Evolutionary conservation across 2,329 filamentous ascomycete genomes (phyloP).

Genomic region (Niveomyces coronatus): DNA sequence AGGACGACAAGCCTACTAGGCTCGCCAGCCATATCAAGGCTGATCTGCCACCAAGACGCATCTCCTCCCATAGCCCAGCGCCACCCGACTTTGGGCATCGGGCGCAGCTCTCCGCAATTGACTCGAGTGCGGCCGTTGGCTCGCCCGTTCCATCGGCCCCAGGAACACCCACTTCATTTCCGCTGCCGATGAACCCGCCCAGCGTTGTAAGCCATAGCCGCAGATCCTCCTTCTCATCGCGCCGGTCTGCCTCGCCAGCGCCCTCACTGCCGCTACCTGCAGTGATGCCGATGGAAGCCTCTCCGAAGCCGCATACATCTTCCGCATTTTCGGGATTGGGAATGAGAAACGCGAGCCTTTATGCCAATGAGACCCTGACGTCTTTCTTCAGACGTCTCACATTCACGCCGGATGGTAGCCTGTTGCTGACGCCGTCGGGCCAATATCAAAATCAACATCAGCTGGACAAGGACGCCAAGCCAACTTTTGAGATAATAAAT

Average conservation of each 20-base stretch:
- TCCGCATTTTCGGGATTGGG: constrained; percentile 45
- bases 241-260: constrained; percentile 84
- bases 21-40: constrained; percentile 70
- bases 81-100: constrained; percentile 70
- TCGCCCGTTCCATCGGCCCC: constrained; percentile 87
- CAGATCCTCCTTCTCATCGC: constrained; percentile 83
- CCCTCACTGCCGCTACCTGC: constrained; percentile 89
- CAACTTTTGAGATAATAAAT: constrained; percentile 79
- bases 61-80: constrained; percentile 85
- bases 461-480: constrained; percentile 55
- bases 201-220: constrained; percentile 81
- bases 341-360: constrained; percentile 78
- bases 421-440: constrained; percentile 87
- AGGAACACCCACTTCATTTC: constrained; percentile 81
- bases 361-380: constrained; percentile 92
- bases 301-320: constrained; percentile 62
- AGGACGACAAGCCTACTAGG: constrained; percentile 61
- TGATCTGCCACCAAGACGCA: constrained; percentile 82
- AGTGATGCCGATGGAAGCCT: constrained; percentile 87
- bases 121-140: constrained; percentile 48
- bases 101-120: constrained; percentile 47
- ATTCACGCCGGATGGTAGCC: constrained; percentile 89
- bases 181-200: constrained; percentile 92
- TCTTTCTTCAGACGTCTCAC: constrained; percentile 93
- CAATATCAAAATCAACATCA: constrained; percentile 81